These are phyloP conservation scores for Glaciozyma martinii DNA, from an alignment of 768 basidiomycete species.

Conservation along the genomic window DNA sequence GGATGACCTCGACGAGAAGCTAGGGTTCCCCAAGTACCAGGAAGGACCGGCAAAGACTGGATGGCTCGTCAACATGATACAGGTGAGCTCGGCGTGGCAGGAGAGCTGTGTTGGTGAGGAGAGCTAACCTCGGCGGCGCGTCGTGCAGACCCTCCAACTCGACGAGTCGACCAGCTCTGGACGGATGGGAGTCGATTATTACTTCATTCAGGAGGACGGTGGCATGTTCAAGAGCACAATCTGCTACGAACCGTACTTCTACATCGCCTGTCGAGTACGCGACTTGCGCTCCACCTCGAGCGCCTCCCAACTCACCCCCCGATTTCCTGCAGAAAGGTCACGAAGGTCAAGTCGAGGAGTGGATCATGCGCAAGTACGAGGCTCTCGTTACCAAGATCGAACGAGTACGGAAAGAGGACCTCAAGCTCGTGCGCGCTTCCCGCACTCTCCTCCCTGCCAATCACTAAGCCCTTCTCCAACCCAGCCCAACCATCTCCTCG, in stretches of 20 bases:
- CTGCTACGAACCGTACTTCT: slow-evolving; percentile 90
- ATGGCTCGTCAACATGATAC: slow-evolving; percentile 98
- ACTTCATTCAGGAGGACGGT: slow-evolving; percentile 96
- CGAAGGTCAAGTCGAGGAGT: slow-evolving; percentile 87
- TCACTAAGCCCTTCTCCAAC: background rate
- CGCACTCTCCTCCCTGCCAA: too few species aligned
- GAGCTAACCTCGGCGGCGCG: slow-evolving; percentile 5
- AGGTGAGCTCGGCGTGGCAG: slow-evolving; percentile 52
- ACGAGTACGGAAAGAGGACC: slow-evolving; percentile 81
- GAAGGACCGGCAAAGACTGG: slow-evolving; percentile 72
- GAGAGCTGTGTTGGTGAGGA: background rate
- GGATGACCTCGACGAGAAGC: slow-evolving; percentile 87
- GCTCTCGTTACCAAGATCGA: slow-evolving; percentile 69
- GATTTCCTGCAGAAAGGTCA: slow-evolving; percentile 56
- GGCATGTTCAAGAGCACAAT: slow-evolving; percentile 90
- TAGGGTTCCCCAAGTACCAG: slow-evolving; percentile 74
- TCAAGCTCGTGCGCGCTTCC: slow-evolving; percentile 51
- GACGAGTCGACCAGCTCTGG: slow-evolving; percentile 77
- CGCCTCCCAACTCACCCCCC: background rate
- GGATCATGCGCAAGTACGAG: slow-evolving; percentile 87
- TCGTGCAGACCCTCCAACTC: slow-evolving; percentile 65
- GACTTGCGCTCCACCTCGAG: background rate
- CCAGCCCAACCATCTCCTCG: slow-evolving; percentile 86
- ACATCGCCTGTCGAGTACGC: slow-evolving; percentile 79
- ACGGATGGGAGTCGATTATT: slow-evolving; percentile 84